Evolutionary conservation across 768 basidiomycete genomes (phyloP), one percentile per base, ranked within the genome.

Genomic region (Nevesoporus exiguus): DNA sequence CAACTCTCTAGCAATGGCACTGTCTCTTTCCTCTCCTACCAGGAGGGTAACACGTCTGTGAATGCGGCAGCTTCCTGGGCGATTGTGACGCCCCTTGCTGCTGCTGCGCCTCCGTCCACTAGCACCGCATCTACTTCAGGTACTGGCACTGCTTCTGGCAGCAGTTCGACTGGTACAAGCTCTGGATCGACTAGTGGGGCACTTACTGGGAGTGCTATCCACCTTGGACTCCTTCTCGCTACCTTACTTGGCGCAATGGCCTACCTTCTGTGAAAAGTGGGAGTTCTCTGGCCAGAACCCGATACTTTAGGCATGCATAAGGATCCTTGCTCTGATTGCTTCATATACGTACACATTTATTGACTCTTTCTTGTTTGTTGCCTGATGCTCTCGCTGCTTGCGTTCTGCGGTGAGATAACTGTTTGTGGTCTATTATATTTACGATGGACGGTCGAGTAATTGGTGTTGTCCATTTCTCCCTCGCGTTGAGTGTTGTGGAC

Each of bases 1-100:
- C 89, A 91, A 66, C 79, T 91, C 25, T 76, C 83, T 39, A 81
- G 79, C 24, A 73, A 73, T 3, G 87, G 87, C 44, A 71, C 73
- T 1, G 74, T 90, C 19, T 80, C 76, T 13, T 90, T 76, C 74
- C 69, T 90, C 33, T 77, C 83, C 1, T 87, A 80, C 72, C 76
- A 67, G 55, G 69, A 77, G 46, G 75, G 72, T n/a, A 71, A 77
- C 53, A 64, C 71, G 8, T 63, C 64, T 21, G 67, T 75, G 24
- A 82, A 81, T 66, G 61, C 76, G 3, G 69, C 67, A 1, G 77
- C 80, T 5, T 60, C 74, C 27, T 88, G 85, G 84, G 71, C 71
- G 27, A 52, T 64, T 11, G 75, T 87, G 11, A 62, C 65, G 36
- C 66, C 69, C 46, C 72, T 87, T 27, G 74, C 77, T 27, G 58